Conservation (phyloP, 2,329 filamentous ascomycete genomes). For the Sporothrix pseudoabietina region DNA sequence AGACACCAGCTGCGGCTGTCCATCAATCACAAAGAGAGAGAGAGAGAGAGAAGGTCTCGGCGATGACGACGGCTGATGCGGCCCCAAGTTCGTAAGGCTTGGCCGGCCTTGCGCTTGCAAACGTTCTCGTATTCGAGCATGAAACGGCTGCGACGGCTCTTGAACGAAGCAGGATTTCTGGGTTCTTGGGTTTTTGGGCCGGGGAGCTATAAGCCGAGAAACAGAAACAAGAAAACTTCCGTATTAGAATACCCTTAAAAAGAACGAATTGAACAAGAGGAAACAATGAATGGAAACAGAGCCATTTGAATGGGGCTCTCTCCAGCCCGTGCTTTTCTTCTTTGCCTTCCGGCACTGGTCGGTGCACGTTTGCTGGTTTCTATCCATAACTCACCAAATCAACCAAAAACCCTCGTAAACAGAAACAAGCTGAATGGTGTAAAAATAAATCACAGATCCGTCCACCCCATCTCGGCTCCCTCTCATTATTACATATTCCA, state of each 20-base stretch:
- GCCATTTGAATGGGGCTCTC: background rate
- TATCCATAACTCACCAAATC: background rate
- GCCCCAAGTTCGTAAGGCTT: background rate
- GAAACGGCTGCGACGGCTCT: background rate
- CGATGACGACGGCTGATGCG: conserved; percentile 8
- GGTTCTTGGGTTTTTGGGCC: background rate
- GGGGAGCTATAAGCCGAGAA: background rate
- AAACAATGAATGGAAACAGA: background rate
- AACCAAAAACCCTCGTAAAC: background rate
- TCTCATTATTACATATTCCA: background rate
- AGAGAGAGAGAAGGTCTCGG: background rate
- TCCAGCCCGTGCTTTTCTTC: conserved; percentile 3
- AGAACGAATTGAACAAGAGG: background rate
- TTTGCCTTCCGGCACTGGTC: background rate
- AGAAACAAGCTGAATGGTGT: background rate
- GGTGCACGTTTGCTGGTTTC: background rate
- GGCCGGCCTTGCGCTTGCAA: conserved; percentile 2
- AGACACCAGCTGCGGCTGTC: background rate
- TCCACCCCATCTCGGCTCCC: background rate
- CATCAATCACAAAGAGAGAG: background rate
- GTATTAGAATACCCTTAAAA: background rate
- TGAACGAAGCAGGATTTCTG: background rate
- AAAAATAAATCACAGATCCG: background rate
- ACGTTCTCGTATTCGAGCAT: conserved; percentile 1
- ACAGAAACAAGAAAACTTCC: background rate